phyloP scores from a whole-genome alignment of 2,329 filamentous ascomycete genomes.

The Xylariaceae sp. region DNA sequence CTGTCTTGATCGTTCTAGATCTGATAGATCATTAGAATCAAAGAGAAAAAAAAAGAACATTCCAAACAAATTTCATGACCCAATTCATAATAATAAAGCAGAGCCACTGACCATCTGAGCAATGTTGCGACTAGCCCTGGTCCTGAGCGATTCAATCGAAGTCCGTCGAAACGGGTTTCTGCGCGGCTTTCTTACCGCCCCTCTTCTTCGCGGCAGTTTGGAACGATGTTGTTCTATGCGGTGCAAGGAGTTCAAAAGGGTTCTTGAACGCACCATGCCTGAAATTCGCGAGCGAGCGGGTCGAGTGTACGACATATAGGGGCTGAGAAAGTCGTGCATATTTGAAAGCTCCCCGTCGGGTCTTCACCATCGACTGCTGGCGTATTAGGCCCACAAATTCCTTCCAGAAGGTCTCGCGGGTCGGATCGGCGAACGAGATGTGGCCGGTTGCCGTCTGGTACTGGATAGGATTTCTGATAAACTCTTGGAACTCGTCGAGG shows the following conservation, averaged over 20 bases:
- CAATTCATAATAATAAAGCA: background rate
- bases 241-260: slow-evolving; percentile 16
- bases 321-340: background rate
- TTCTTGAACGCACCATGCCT: slow-evolving; percentile 8
- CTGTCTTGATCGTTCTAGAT: background rate
- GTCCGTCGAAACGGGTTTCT: too few relatives aligned
- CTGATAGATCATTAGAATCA: background rate
- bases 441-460: slow-evolving; percentile 37
- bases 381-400: slow-evolving; percentile 6
- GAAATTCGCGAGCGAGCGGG: slow-evolving; percentile 19
- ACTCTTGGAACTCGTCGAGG: slow-evolving; percentile 44
- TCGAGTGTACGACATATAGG: slow-evolving; percentile 9
- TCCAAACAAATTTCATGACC: background rate
- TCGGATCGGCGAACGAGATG: slow-evolving; percentile 35
- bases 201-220: too few relatives aligned
- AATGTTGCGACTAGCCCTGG: background rate
- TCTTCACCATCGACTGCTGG: background rate
- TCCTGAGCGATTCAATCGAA: background rate
- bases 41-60: too few relatives aligned
- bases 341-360: too few relatives aligned
- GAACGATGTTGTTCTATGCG: background rate
- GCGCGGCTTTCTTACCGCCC: too few relatives aligned
- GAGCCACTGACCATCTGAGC: too few relatives aligned
- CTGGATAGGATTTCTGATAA: slow-evolving; percentile 36
- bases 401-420: slow-evolving; percentile 8